Base-by-base conservation (phyloP, 1,284 basidiomycete species). In the Singerocomus rubriflavus region DNA sequence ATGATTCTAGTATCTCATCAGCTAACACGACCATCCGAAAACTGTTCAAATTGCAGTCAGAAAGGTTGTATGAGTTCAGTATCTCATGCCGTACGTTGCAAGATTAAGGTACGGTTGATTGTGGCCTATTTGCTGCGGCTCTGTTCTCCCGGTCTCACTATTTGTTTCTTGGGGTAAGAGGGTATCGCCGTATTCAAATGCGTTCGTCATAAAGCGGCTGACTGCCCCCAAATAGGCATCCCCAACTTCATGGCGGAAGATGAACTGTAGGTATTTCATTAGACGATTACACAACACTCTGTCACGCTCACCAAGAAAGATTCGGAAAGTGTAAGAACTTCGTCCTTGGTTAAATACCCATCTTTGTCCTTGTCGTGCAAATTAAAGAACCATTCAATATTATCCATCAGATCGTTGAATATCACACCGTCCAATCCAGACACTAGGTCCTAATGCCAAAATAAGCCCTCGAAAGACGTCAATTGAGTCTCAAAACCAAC, bases 341-440 rank as follows among this genome's bases (percentile, higher is more conserved):
- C 96, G 63, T 98, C 95, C 70, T 96, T 98, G 3, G 94, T 96
- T 55, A 99, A 73, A 65, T 78, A 94, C 0, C 93, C 93, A 63
- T 98, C 94, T 57, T 92, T 93, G 68, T 98, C 89, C 71, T 95
- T 95, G 73, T 98, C 94, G 60, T 98, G 93, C 45, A 99, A 70
- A 58, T 91, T 89, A 72, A 99, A 98, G 73, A 99, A 96, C 94
- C 96, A 98, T 68, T 97, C 91, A 61, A 98, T 98, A 62, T 92
- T 96, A 54, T 94, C 91, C 93, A 98, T 97, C 54, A 99, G 75
- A 66, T 97, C 97, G 56, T 93, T 95, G 70, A 93, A 91, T 84
- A 98, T 92, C 50, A 98, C 89, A 12, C 86, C 85, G 62, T 97
- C 88, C 39, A 99, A 74, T 1, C 96, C 97, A 34, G 79, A 80